Percentiles rank a stretch among this genome's conserved stretches.
Evolutionary conservation across 768 basidiomycete species (phyloP).

Genomic region (Tylopilus balloui): DNA sequence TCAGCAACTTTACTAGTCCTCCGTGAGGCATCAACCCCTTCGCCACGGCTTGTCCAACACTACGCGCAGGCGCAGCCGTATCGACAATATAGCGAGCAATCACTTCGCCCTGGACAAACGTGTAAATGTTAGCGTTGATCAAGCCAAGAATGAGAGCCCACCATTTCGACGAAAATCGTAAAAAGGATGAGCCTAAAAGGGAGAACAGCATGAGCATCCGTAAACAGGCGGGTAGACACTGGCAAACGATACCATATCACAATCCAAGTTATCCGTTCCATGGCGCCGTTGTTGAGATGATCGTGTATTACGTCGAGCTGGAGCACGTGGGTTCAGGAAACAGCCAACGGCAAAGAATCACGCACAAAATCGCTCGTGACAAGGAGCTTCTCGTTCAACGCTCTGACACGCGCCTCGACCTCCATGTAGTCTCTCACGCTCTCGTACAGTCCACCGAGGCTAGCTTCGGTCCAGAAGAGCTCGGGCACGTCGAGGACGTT

Average conservation of each 20-base stretch:
- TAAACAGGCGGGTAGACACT: conserved; percentile 38
- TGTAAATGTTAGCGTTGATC: background rate
- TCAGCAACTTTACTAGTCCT: conserved; percentile 20
- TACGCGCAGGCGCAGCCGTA: background rate
- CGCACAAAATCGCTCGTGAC: conserved; percentile 86
- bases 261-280: conserved; percentile 86
- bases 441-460: conserved; percentile 82
- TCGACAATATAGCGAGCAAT: conserved; percentile 73
- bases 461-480: conserved; percentile 93
- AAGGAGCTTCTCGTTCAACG: conserved; percentile 81
- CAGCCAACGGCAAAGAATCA: conserved; percentile 12
- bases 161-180: conserved; percentile 84
- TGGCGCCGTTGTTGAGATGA: conserved; percentile 83
- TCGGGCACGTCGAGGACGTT: conserved; percentile 94
- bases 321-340: conserved; percentile 1
- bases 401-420: conserved; percentile 75
- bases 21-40: conserved; percentile 23
- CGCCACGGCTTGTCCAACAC: conserved; percentile 2
- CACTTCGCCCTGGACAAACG: conserved; percentile 61
- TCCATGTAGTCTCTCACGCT: conserved; percentile 95
- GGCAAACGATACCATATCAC: conserved; percentile 54
- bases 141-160: conserved; percentile 31
- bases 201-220: conserved; percentile 22
- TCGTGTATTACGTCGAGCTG: conserved; percentile 92
- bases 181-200: conserved; percentile 76